Percentiles rank a stretch among this genome's conserved stretches.
Evolutionary conservation across 2,329 filamentous ascomycete genomes (phyloP).

Genomic region (Pyrenophora tritici-repentis): DNA sequence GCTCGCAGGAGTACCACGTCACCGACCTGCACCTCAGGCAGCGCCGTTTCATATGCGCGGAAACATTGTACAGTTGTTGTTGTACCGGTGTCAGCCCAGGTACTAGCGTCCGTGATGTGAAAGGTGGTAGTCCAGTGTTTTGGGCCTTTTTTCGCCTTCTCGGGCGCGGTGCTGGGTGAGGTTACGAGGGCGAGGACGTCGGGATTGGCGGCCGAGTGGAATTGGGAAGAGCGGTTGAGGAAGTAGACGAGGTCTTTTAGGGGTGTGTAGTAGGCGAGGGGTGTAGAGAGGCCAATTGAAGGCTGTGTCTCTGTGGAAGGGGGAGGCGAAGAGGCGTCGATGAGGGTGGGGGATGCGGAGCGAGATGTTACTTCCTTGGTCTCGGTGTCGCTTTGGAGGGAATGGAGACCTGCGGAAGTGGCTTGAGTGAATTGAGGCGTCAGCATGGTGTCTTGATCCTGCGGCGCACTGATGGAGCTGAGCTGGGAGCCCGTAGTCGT

Average conservation of each 20-base stretch:
- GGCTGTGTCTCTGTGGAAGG: slow-evolving; percentile 20
- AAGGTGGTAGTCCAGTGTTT: slow-evolving; percentile 52
- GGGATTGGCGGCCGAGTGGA: slow-evolving; percentile 43
- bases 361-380: slow-evolving; percentile 8
- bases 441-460: slow-evolving; percentile 35
- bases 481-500: slow-evolving; percentile 30
- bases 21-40: slow-evolving; percentile 49
- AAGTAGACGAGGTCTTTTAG: slow-evolving; percentile 47
- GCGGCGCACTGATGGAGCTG: slow-evolving; percentile 7
- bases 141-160: slow-evolving; percentile 49
- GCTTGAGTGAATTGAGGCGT: slow-evolving; percentile 48
- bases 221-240: slow-evolving; percentile 48
- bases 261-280: slow-evolving; percentile 53
- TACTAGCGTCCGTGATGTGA: slow-evolving; percentile 47
- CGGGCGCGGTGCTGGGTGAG: slow-evolving; percentile 35
- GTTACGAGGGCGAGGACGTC: slow-evolving; percentile 54
- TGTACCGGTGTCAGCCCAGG: slow-evolving; percentile 28
- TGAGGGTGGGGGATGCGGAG: slow-evolving; percentile 8
- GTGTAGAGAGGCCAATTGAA: slow-evolving; percentile 48
- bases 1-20: slow-evolving; percentile 53
- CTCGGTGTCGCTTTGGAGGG: slow-evolving; percentile 27
- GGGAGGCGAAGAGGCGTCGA: slow-evolving; percentile 22
- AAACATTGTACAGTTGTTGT: slow-evolving; percentile 49
- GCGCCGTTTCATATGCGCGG: slow-evolving; percentile 49
- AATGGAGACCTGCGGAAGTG: slow-evolving; percentile 25